A percentile compares a stretch with the other conserved stretches of the same genome.
Conservation (phyloP, 495 filamentous ascomycete genomes). For the Pseudotulostoma volvatum region DNA sequence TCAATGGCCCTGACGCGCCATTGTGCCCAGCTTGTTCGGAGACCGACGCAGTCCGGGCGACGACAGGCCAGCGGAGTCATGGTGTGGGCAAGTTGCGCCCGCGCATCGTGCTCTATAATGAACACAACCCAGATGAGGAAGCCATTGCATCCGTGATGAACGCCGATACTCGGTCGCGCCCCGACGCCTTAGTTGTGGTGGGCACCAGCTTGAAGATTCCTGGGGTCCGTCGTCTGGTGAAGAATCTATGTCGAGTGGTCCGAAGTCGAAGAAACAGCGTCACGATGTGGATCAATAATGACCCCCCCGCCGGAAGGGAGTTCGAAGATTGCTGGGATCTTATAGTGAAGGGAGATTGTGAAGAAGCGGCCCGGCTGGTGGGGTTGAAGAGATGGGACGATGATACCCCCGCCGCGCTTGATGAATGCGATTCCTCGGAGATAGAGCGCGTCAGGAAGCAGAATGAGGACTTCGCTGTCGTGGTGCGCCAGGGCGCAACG, state of each 20-base stretch:
- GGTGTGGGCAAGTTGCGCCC: slow-evolving; percentile 82
- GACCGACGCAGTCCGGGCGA: slow-evolving; percentile 57
- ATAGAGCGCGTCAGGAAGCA: slow-evolving; percentile 21
- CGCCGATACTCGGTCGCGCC: slow-evolving; percentile 66
- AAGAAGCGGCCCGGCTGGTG: slow-evolving; percentile 65
- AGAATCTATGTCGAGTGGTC: slow-evolving; percentile 73
- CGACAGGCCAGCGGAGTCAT: slow-evolving; percentile 82
- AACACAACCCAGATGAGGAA: slow-evolving; percentile 88
- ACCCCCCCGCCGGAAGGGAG: slow-evolving; percentile 64
- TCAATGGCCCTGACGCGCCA: slow-evolving; percentile 73
- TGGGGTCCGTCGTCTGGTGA: slow-evolving; percentile 73
- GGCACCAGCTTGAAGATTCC: slow-evolving; percentile 92
- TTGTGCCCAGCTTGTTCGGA: slow-evolving; percentile 58
- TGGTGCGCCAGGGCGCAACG: slow-evolving; percentile 40
- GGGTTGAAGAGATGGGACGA: slow-evolving; percentile 67
- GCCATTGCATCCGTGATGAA: slow-evolving; percentile 82
- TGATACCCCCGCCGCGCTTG: slow-evolving; percentile 26
- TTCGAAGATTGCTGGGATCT: slow-evolving; percentile 87
- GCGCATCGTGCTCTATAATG: slow-evolving; percentile 92
- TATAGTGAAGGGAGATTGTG: slow-evolving; percentile 71
- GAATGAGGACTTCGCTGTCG: slow-evolving; percentile 19
- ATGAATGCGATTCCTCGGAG: slow-evolving; percentile 26
- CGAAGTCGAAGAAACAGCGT: slow-evolving; percentile 71
- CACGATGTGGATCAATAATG: slow-evolving; percentile 87
- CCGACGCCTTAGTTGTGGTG: slow-evolving; percentile 85